Base-by-base conservation (phyloP, 2,329 filamentous ascomycete species). In the Sporothrix euskadiensis region DNA sequence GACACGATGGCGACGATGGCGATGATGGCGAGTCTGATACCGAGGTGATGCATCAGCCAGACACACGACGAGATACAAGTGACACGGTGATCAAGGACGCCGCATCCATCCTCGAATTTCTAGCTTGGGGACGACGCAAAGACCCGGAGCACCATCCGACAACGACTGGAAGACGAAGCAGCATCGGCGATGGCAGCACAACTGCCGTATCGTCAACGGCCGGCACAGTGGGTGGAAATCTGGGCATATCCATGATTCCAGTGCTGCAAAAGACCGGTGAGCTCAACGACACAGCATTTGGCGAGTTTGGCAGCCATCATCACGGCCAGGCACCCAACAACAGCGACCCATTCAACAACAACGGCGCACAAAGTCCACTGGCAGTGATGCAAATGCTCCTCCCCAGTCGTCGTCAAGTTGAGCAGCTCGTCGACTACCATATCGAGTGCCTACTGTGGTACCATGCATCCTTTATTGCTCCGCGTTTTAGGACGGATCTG, bases 71-170 rank as follows among this genome's bases (percentile, higher is more conserved):
- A 0, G 71, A 72, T 16, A 68, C 71, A 2, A 49, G 61, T 49
- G 80, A 80, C 71, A 77, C 80, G 1, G 78, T 78, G 69, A 79
- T 77, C 72, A 80, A 79, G 74, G 83, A 84, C 76, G 83, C 83
- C 1, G 84, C 83, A 1, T 84, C 84, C 2, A 83, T 85, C 3
- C 80, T 86, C 0, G 84, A 86, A 72, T 86, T 85, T 63, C 79
- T 85, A 1, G 83, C 84, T 0, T 86, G 84, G 84, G 84, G 84
- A 9, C 81, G 84, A 19, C 79, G 81, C 49, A 86, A 85, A 75
- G 81, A 85, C 35, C 74, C 77, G 10, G 76, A 76, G n/a, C 76
- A 74, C 30, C 73, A 76, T 47, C 44, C 75, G 4, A 44, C 19
- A 4, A 32, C 26, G 6, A 16, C 16, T 8, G 65, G 65, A 4